These are phyloP conservation scores for Pichia sp. DNA, from an alignment of 1,139 yeast genomes.

Conservation along the genomic window DNA sequence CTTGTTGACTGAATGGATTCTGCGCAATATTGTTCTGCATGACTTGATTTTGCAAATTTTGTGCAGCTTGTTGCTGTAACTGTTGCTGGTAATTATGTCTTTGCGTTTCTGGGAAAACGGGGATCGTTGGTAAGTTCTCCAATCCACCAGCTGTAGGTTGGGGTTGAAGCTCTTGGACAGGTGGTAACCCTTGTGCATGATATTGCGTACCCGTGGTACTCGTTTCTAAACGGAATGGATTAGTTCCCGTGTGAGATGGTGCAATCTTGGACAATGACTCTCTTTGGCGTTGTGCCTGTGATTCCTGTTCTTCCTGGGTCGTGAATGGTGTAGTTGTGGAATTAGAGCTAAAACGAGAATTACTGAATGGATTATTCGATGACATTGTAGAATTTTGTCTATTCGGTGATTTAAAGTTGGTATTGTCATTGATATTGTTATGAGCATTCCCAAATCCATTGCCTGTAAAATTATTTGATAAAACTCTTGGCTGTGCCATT, in stretches of 20 bases:
- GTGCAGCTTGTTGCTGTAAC: slow-evolving; percentile 18
- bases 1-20: slow-evolving; percentile 14
- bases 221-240: slow-evolving; percentile 39
- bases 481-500: slow-evolving; percentile 9
- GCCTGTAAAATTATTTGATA: slow-evolving; percentile 13
- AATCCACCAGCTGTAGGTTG: slow-evolving; percentile 66
- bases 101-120: slow-evolving; percentile 62
- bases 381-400: slow-evolving; percentile 6
- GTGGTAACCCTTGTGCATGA: neutral
- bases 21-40: slow-evolving; percentile 8
- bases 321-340: slow-evolving; percentile 21
- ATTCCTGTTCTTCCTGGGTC: neutral
- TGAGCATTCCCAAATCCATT: slow-evolving; percentile 12
- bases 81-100: slow-evolving; percentile 14
- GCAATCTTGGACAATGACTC: slow-evolving; percentile 7
- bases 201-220: neutral
- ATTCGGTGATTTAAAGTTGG: slow-evolving; percentile 1
- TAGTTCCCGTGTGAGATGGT: slow-evolving; percentile 32
- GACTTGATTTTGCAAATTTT: slow-evolving; percentile 19
- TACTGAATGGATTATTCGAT: slow-evolving; percentile 23
- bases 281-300: slow-evolving; percentile 10
- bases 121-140: slow-evolving; percentile 51
- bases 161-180: slow-evolving; percentile 26
- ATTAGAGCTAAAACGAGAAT: slow-evolving; percentile 19
- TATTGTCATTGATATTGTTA: neutral